Conservation (phyloP, 2,329 filamentous ascomycete species). For the Scorias spongiosa region DNA sequence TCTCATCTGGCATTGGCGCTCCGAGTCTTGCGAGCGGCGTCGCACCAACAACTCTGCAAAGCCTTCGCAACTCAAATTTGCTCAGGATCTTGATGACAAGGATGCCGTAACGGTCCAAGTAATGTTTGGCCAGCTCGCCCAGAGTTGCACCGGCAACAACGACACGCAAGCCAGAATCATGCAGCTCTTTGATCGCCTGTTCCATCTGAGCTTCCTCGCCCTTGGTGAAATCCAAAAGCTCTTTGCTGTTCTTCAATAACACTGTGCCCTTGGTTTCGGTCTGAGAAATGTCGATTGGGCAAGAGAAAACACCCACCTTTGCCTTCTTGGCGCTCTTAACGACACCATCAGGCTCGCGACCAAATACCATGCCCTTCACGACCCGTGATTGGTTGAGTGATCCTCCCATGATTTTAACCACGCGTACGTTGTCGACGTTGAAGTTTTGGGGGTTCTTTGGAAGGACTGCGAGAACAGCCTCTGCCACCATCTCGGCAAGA, state of each 20-base stretch:
- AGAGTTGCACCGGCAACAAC: constrained; percentile 86
- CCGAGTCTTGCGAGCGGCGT: constrained; percentile 91
- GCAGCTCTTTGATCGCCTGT: constrained; percentile 79
- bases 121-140: constrained; percentile 90
- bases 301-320: constrained; percentile 94
- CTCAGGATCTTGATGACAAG: constrained; percentile 92
- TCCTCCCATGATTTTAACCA: constrained; percentile 99
- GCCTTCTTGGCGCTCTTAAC: constrained; percentile 85
- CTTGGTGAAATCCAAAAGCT: constrained; percentile 97
- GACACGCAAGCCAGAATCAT: constrained; percentile 85
- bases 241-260: constrained; percentile 87
- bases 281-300: constrained; percentile 85
- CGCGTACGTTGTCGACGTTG: constrained; percentile 96
- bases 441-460: constrained; percentile 93
- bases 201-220: constrained; percentile 91
- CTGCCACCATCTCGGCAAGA: constrained; percentile 72
- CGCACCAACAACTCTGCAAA: constrained; percentile 91
- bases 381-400: constrained; percentile 87
- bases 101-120: constrained; percentile 93
- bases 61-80: constrained; percentile 89
- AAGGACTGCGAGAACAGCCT: constrained; percentile 69
- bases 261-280: constrained; percentile 99
- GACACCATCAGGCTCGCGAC: constrained; percentile 76
- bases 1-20: constrained; percentile 99
- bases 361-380: constrained; percentile 96